Base-by-base conservation (phyloP, 2,329 filamentous ascomycete genomes). In the Exophiala calicioides region DNA sequence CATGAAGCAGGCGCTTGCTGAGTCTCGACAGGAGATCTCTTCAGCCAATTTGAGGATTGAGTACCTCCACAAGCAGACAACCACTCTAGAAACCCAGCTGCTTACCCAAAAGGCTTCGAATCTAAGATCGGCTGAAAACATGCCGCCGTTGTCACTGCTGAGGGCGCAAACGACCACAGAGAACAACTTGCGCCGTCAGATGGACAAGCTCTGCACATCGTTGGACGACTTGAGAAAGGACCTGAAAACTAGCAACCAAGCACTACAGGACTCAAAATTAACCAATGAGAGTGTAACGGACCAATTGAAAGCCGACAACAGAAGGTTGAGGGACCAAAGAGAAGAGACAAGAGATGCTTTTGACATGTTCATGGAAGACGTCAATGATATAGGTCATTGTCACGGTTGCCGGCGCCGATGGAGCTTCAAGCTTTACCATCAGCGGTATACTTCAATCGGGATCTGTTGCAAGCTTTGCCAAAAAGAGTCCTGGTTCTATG, bases 241-340 rank as follows among this genome's bases (percentile, higher is more conserved):
- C 12, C 15, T 40, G 19, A 16, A 9, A 2, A 32, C 1, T 30
- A 39, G 27, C 16, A 24, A 46, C 7, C 13, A 39, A 10, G 30
- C 34, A 9, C 20, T 40, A 16, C 16, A 23, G 18, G 23, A 37
- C 12, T 44, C 41, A 18, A 42, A 37, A 16, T n/a, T 27, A 7
- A 34, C 32, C 34, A 42, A 44, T n/a, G 15, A 44, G 7, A 40
- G 39, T 21, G 10, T 45, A 10, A 50, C 41, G 20, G 30, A 36
- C 9, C 41, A 30, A 6, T 36, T 50, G 4, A 35, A 32, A 12
- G 7, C 34, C 7, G 39, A 39, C 23, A 44, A 39, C 3, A 15
- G 36, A 23, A 16, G 18, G n/a, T 29, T 45, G 26, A 21, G 13
- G 3, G 20, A 16, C 4, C n/a, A 36, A 20, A 20, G 23, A 8